These are phyloP conservation scores for Quercus lobata DNA, from an alignment of 331 rosid species.

Conservation along the genomic window DNA sequence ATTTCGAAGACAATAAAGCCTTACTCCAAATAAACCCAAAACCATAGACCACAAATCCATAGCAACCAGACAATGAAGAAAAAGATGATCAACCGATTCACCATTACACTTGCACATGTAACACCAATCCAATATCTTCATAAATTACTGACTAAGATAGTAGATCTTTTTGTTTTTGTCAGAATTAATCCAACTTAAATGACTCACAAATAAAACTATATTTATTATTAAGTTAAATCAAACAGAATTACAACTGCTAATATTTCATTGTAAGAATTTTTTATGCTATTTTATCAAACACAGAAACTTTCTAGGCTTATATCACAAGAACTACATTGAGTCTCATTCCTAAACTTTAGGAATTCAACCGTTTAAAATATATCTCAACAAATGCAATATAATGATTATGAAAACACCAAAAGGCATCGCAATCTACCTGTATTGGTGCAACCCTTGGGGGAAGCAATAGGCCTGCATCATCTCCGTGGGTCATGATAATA, in stretches of 20 bases:
- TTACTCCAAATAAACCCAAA: no score
- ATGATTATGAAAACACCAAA: not conserved
- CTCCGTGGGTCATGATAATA: constrained; percentile 95
- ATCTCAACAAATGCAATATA: not conserved
- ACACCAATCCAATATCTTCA: no score
- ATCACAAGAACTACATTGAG: not conserved
- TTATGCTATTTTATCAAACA: not conserved
- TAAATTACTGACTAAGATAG: no score
- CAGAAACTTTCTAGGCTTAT: not conserved
- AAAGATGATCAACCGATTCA: no score
- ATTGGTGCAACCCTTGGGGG: constrained; percentile 92
- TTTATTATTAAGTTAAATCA: not conserved
- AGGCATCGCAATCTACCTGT: constrained; percentile 51
- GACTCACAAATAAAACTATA: not conserved
- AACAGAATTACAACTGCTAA: not conserved
- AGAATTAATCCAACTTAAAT: not conserved
- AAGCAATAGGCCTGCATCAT: constrained; percentile 88
- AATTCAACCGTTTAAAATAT: not conserved
- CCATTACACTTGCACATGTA: no score
- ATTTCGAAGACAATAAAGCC: no score
- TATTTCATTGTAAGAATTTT: not conserved
- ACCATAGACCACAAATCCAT: no score
- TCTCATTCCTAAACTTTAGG: not conserved
- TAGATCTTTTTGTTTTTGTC: not conserved
- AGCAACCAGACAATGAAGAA: no score